Conservation (phyloP, 179 eudicot genomes). For the Actinidia arguta region DNA sequence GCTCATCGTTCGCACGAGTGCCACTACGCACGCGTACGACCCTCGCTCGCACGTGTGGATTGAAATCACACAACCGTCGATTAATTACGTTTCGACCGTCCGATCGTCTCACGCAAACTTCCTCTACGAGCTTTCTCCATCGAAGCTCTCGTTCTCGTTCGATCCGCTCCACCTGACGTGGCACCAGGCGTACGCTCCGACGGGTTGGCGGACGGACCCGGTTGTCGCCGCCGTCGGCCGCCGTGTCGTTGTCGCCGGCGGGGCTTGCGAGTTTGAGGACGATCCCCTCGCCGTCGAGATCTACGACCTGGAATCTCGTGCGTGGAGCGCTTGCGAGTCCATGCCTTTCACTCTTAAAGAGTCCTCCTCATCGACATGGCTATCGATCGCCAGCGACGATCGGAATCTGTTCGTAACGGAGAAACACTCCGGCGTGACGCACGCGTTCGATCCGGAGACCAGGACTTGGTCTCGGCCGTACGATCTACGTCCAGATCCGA, state of each 20-base stretch:
- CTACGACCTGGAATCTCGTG: conserved; percentile 38
- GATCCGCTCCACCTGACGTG: conserved; percentile 63
- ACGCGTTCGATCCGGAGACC: conserved; percentile 42
- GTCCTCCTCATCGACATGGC: conserved; percentile 60
- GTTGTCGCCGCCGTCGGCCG: conserved; percentile 56
- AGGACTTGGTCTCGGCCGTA: conserved; percentile 51
- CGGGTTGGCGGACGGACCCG: conserved; percentile 58
- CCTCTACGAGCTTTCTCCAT: conserved; percentile 43
- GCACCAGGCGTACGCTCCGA: conserved; percentile 48
- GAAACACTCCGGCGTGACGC: conserved; percentile 53
- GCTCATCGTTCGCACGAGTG: conserved; percentile 56
- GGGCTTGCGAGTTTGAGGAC: conserved; percentile 40
- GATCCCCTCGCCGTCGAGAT: conserved; percentile 59
- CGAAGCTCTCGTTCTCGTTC: conserved; percentile 44
- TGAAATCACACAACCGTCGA: conserved; percentile 27
- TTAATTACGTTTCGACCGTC: conserved; percentile 13
- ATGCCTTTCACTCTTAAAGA: conserved; percentile 59
- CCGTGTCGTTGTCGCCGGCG: conserved; percentile 56
- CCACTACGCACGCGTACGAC: conserved; percentile 51
- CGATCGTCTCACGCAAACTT: conserved; percentile 48
- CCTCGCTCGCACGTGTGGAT: conserved; percentile 64
- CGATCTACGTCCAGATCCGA: conserved; percentile 44
- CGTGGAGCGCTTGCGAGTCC: conserved; percentile 53
- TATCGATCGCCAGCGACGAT: conserved; percentile 47
- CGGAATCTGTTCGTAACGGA: conserved; percentile 48